These are phyloP conservation scores for Alternaria tenuissima DNA, from an alignment of 2,329 filamentous ascomycete genomes.

Conservation along the genomic window DNA sequence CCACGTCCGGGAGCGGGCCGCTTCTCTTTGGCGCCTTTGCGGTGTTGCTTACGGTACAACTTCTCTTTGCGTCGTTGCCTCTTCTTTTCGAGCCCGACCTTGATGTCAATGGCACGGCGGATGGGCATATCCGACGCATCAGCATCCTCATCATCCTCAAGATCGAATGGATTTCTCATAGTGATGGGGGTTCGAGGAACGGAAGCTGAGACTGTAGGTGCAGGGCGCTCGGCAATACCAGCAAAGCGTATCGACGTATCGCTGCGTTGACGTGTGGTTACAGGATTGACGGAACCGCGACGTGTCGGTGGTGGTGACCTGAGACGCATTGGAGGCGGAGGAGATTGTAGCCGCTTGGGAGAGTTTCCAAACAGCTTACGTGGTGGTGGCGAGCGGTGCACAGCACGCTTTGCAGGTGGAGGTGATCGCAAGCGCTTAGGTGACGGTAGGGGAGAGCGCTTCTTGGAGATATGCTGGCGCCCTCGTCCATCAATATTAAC, in stretches of 20 bases:
- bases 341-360: conserved; percentile 67
- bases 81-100: conserved; percentile 88
- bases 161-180: conserved; percentile 38
- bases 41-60: conserved; percentile 87
- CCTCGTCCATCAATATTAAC: conserved; percentile 61
- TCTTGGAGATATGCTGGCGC: conserved; percentile 42
- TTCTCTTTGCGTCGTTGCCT: conserved; percentile 93
- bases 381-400: conserved; percentile 50
- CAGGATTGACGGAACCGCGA: conserved; percentile 52
- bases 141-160: conserved; percentile 51
- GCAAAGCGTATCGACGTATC: conserved; percentile 56
- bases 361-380: conserved; percentile 73
- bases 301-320: conserved; percentile 74
- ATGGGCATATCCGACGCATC: conserved; percentile 66
- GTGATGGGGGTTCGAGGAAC: conserved; percentile 77
- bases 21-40: conserved; percentile 76
- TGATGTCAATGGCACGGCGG: conserved; percentile 96
- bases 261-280: conserved; percentile 49
- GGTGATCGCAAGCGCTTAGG: conserved; percentile 69
- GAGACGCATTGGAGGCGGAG: conserved; percentile 47
- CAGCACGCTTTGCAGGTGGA: conserved; percentile 50
- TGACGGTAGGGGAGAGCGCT: conserved; percentile 61
- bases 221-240: conserved; percentile 68
- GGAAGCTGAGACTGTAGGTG: conserved; percentile 81
- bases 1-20: conserved; percentile 79